Evolutionary conservation across 805 yeast genomes (phyloP).

Genomic region (Barnettozyma pratensis): DNA sequence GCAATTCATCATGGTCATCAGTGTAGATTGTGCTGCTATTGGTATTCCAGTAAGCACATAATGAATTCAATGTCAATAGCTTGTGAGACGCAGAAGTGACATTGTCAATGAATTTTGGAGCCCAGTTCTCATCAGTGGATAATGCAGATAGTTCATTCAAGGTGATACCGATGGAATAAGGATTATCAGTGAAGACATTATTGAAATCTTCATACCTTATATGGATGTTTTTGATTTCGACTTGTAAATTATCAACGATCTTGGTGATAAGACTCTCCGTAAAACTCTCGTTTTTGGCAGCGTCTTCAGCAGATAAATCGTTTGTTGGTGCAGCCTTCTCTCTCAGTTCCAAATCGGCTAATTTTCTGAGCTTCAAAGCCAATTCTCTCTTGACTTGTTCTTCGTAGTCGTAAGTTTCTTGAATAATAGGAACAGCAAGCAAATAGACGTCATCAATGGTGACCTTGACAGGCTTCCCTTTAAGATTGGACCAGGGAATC

Average conservation of each 20-base stretch:
- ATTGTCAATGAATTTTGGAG: constrained; percentile 76
- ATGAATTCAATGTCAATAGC: constrained; percentile 63
- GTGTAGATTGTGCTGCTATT: constrained; percentile 44
- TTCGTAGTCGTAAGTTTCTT: constrained; percentile 45
- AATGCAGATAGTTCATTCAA: constrained; percentile 86
- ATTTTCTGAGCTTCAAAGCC: constrained; percentile 56
- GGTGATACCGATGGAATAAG: constrained; percentile 80
- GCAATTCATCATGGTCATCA: constrained; percentile 43
- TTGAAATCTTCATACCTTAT: constrained; percentile 82
- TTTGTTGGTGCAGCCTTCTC: constrained; percentile 40
- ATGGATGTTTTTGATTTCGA: constrained; percentile 88
- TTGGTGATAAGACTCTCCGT: constrained; percentile 84
- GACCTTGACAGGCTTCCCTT: constrained; percentile 87
- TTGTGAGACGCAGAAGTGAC: constrained; percentile 67
- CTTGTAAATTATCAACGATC: constrained; percentile 86
- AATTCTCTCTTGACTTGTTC: constrained; percentile 60
- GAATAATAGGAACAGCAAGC: constrained; percentile 69
- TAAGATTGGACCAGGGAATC: constrained; percentile 95
- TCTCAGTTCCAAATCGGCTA: constrained; percentile 56
- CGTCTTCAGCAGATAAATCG: constrained; percentile 30
- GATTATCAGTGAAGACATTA: constrained; percentile 60
- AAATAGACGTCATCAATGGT: constrained; percentile 81
- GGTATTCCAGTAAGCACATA: constrained; percentile 84
- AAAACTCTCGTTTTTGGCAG: constrained; percentile 67
- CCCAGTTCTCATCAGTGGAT: constrained; percentile 82